Percentiles rank a stretch among this genome's conserved stretches.
These are phyloP conservation scores for Phytophthora kernoviae DNA, from an alignment of 352 stramenopile genomes.

Conservation along the genomic window DNA sequence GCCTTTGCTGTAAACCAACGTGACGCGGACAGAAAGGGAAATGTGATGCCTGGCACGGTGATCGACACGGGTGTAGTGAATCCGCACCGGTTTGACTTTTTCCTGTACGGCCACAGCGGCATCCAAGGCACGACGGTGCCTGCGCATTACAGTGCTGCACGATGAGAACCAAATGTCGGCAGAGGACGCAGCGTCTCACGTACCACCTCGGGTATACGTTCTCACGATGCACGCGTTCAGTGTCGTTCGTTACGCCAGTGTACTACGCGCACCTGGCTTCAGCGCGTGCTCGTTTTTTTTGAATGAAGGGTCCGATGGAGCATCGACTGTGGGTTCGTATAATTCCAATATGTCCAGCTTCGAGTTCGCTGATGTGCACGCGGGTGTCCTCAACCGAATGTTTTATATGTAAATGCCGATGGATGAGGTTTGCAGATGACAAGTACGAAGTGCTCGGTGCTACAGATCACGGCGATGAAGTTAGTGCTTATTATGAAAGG, in stretches of 20 bases:
- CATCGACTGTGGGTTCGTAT: slow-evolving; percentile 56
- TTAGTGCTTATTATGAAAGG: too few relatives aligned
- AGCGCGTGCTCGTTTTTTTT: slow-evolving; percentile 79
- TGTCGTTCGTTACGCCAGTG: slow-evolving; percentile 81
- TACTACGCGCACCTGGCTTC: slow-evolving; percentile 88
- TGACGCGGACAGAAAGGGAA: slow-evolving; percentile 65
- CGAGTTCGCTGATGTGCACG: slow-evolving; percentile 61
- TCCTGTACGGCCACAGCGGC: slow-evolving; percentile 82
- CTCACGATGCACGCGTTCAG: slow-evolving; percentile 79
- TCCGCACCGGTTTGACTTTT: slow-evolving; percentile 87
- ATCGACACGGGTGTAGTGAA: slow-evolving; percentile 84
- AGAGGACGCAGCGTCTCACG: slow-evolving; percentile 64
- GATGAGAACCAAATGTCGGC: slow-evolving; percentile 70
- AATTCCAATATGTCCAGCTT: slow-evolving; percentile 58
- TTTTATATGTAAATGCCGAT: slow-evolving; percentile 34
- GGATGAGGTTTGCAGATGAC: not conserved
- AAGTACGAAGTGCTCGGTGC: not conserved
- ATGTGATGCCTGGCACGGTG: slow-evolving; percentile 71
- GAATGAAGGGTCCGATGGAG: slow-evolving; percentile 59
- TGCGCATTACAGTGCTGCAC: slow-evolving; percentile 81
- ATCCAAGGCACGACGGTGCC: slow-evolving; percentile 81
- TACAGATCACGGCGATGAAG: not conserved
- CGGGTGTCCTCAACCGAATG: slow-evolving; percentile 59
- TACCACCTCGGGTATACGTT: slow-evolving; percentile 85
- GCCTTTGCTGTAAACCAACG: slow-evolving; percentile 50